Evolutionary conservation across 2,329 filamentous ascomycete species (phyloP).

Genomic region (Karstenula rhodostoma): DNA sequence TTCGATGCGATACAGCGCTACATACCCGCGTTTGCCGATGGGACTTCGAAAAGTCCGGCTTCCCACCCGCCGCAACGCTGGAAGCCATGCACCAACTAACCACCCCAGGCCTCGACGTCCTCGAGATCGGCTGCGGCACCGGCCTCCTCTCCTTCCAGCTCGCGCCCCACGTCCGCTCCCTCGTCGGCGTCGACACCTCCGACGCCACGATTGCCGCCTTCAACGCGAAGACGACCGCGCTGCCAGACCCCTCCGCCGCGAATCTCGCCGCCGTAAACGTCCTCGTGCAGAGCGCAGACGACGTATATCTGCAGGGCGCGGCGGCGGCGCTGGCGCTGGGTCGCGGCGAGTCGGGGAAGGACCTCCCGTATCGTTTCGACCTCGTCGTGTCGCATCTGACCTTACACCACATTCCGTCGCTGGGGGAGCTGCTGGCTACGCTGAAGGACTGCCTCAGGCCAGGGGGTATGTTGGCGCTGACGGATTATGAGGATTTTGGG

Average conservation of each 20-base stretch:
- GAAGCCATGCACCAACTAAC: neutral
- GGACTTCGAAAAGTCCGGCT: slow-evolving; percentile 34
- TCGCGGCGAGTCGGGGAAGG: slow-evolving; percentile 33
- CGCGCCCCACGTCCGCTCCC: slow-evolving; percentile 56
- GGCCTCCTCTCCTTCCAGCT: slow-evolving; percentile 62
- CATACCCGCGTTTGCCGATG: slow-evolving; percentile 46
- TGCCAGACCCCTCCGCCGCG: slow-evolving; percentile 23
- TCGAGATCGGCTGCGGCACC: slow-evolving; percentile 67
- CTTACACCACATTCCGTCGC: slow-evolving; percentile 63
- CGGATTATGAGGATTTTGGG: slow-evolving; percentile 67
- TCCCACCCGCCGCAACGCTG: neutral
- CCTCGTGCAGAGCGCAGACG: slow-evolving; percentile 60
- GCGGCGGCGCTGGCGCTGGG: slow-evolving; percentile 47
- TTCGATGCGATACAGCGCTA: slow-evolving; percentile 55
- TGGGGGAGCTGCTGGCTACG: slow-evolving; percentile 54
- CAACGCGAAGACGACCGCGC: slow-evolving; percentile 52
- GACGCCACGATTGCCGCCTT: slow-evolving; percentile 64
- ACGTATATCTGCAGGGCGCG: slow-evolving; percentile 44
- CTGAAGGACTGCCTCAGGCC: slow-evolving; percentile 58
- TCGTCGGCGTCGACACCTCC: slow-evolving; percentile 64
- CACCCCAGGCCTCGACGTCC: slow-evolving; percentile 52
- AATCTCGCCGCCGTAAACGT: slow-evolving; percentile 60
- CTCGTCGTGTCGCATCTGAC: slow-evolving; percentile 63
- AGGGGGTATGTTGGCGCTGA: slow-evolving; percentile 61
- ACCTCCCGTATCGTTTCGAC: slow-evolving; percentile 54